Evolutionary conservation across 2,329 filamentous ascomycete species (phyloP).

Genomic region (Cercospora zeae-maydis): DNA sequence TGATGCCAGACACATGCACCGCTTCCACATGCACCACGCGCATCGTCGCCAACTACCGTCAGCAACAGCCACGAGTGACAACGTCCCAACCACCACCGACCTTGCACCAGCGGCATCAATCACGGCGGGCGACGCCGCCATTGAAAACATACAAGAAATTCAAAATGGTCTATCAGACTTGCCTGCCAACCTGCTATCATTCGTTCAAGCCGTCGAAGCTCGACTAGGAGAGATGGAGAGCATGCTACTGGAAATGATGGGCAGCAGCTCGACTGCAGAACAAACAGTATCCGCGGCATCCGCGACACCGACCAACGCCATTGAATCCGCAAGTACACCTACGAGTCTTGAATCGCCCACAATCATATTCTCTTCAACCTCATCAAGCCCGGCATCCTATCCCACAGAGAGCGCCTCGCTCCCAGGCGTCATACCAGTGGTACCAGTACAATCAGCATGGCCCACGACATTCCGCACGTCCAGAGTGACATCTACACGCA

Average conservation of each 20-base stretch:
- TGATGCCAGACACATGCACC: conserved; percentile 10
- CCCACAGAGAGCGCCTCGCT: background rate
- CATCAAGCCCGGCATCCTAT: background rate
- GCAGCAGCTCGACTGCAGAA: background rate
- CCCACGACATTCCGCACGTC: conserved; percentile 8
- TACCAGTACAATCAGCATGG: background rate
- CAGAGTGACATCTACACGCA: conserved; percentile 9
- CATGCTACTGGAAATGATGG: conserved; percentile 10
- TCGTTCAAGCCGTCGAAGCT: conserved; percentile 16
- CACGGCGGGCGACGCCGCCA: conserved; percentile 19
- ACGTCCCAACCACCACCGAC: background rate
- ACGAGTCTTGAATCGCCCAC: background rate
- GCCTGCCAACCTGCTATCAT: conserved; percentile 19
- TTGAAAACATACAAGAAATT: conserved; percentile 22
- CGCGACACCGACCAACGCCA: background rate
- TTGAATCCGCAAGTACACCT: background rate
- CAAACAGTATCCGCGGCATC: background rate
- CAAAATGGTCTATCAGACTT: conserved; percentile 19
- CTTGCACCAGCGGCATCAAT: conserved; percentile 1
- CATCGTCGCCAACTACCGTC: background rate
- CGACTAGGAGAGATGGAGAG: conserved; percentile 19
- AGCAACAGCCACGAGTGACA: background rate
- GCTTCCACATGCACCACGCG: conserved; percentile 5
- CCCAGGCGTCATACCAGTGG: background rate
- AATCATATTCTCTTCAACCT: background rate